These are phyloP conservation scores for Nigrospora oryzae DNA, from an alignment of 2,329 filamentous ascomycete genomes.

Conservation along the genomic window DNA sequence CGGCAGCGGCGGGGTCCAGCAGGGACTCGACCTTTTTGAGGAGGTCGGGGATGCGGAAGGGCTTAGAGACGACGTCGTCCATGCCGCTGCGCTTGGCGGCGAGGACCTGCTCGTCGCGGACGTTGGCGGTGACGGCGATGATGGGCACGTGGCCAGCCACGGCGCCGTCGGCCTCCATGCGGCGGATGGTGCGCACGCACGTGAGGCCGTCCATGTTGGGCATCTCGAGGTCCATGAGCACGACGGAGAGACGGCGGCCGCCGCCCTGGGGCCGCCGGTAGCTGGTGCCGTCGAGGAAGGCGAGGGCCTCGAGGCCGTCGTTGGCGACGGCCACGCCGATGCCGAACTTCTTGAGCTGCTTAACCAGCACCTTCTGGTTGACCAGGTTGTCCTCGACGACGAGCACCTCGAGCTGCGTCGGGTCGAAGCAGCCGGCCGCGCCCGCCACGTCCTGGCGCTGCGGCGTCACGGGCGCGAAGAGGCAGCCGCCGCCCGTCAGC, in stretches of 20 bases:
- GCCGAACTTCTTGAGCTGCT: slow-evolving; percentile 51
- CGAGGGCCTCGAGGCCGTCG: slow-evolving; percentile 51
- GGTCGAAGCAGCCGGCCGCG: slow-evolving; percentile 18
- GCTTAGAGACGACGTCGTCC: slow-evolving; percentile 50
- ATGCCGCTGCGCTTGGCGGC: slow-evolving; percentile 26
- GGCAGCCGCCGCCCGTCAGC: not conserved
- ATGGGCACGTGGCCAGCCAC: slow-evolving; percentile 28
- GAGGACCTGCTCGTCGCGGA: slow-evolving; percentile 29
- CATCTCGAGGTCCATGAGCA: slow-evolving; percentile 41
- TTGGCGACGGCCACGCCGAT: slow-evolving; percentile 52
- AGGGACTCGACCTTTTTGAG: slow-evolving; percentile 29
- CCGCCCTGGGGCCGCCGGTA: slow-evolving; percentile 13
- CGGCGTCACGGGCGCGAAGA: slow-evolving; percentile 8
- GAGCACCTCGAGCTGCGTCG: slow-evolving; percentile 46
- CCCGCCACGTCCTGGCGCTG: slow-evolving; percentile 16
- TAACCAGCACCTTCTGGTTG: slow-evolving; percentile 60
- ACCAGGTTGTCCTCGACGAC: slow-evolving; percentile 61
- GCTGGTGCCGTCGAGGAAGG: slow-evolving; percentile 24
- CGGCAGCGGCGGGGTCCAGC: slow-evolving; percentile 2
- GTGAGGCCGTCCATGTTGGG: slow-evolving; percentile 38
- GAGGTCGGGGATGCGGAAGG: slow-evolving; percentile 41
- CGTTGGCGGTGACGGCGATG: slow-evolving; percentile 38
- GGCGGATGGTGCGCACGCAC: slow-evolving; percentile 29
- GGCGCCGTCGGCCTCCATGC: slow-evolving; percentile 23
- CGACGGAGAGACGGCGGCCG: slow-evolving; percentile 23